Base-by-base conservation (phyloP, 1,284 basidiomycete species). In the Lignosus rhinocerotis region DNA sequence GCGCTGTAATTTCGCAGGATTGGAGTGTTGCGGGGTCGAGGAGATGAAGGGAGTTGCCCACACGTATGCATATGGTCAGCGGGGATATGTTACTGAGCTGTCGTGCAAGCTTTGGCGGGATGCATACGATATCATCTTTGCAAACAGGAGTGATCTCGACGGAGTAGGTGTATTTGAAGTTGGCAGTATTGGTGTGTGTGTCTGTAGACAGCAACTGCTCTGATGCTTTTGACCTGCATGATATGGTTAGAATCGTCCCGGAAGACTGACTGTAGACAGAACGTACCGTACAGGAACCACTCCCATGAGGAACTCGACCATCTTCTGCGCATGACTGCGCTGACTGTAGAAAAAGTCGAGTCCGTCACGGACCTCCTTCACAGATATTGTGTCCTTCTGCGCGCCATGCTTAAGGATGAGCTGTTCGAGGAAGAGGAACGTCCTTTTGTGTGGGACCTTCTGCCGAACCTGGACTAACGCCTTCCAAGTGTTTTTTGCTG, bases 401-500 rank as follows among this genome's bases (percentile, higher is more conserved):
- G 95, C 95, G 64, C 91, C 90, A 72, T 98, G 94, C 75, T 97
- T 98, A 70, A 99, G 80, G 72, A 99, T 98, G 64, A 98, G 84
- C 73, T 99, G 97, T 77, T 99, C 96, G 61, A 99, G 86, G 80
- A 92, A 99, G 70, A 99, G 78, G 80, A 99, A 99, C 3, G 97
- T 99, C 58, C 97, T 88, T 76, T 99, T 99, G 75, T 99, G 96
- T 11, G 93, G 83, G 50, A 97, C 95, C 78, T 99, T 99, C 72
- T 99, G 96, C 51, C 97, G 88, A 34, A 98, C 94, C 80, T 99
- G 97, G 2, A 99, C 95, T 53, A 94, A 83, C 0, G 96, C 95
- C 69, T 93, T 94, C 97, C 96, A 99, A 0, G 95, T 98, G 73
- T 99, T 98, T 78, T 99, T 99, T 3, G 97, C 96, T 0, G 96